Percentiles rank a stretch among this genome's conserved stretches.
Evolutionary conservation across 1,284 basidiomycete genomes (phyloP).

Genomic region (Ceratobasidium theobromae): DNA sequence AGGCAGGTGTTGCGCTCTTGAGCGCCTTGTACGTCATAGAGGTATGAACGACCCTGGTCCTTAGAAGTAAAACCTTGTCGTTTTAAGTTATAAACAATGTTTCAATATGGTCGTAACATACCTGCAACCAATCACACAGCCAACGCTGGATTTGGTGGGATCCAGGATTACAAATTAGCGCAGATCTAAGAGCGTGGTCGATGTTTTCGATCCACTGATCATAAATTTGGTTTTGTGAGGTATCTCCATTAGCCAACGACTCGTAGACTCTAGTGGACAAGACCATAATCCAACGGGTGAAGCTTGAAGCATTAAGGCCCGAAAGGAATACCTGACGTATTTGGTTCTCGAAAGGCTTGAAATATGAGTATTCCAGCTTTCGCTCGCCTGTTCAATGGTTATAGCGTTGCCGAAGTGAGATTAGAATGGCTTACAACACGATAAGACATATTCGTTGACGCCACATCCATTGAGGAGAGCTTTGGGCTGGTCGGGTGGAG

Average conservation of each 20-base stretch:
- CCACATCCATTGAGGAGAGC: neutral
- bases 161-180: neutral
- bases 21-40: neutral
- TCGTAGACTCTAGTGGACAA: neutral
- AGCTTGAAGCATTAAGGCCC: neutral
- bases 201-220: neutral
- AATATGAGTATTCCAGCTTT: neutral
- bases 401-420: neutral
- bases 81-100: neutral
- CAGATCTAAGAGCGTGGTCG: neutral
- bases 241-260: neutral
- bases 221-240: neutral
- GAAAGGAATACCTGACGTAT: neutral
- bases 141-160: neutral
- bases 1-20: neutral
- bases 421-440: neutral
- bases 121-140: neutral
- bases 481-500: neutral
- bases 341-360: neutral
- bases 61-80: neutral
- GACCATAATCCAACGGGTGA: slow-evolving; percentile 1
- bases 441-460: neutral
- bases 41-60: neutral
- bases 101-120: neutral
- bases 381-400: neutral